Conservation (phyloP, 805 yeast species). For the Saturnispora saitoi region DNA sequence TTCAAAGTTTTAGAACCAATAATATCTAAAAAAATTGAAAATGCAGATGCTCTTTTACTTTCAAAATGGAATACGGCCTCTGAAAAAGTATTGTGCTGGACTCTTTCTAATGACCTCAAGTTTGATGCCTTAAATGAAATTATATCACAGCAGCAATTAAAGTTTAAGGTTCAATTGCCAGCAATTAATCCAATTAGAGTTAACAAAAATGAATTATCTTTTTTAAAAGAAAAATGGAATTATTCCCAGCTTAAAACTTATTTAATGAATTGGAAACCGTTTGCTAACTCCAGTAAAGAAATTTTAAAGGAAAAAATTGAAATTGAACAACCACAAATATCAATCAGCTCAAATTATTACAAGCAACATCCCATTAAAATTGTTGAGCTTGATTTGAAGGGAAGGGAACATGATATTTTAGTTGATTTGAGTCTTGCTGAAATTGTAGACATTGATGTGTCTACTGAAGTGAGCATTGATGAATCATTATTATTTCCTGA, state of each 20-base stretch:
- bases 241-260: constrained; percentile 2
- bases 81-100: not conserved
- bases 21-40: no score
- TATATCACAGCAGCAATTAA: not conserved
- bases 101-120: not conserved
- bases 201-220: not conserved
- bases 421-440: not conserved
- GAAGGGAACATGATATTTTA: not conserved
- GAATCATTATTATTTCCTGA: no score
- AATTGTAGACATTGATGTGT: no score
- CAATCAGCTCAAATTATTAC: not conserved
- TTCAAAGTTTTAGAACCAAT: no score
- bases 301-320: not conserved
- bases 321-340: not conserved
- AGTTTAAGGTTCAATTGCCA: not conserved
- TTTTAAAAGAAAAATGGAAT: not conserved
- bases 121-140: not conserved
- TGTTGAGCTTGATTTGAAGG: not conserved
- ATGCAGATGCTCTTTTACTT: no score
- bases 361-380: not conserved
- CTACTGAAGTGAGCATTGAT: no score
- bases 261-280: constrained; percentile 9
- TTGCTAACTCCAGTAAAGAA: not conserved
- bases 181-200: not conserved
- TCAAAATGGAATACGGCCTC: not conserved